Percentiles rank a stretch among this genome's conserved stretches.
phyloP scores from a whole-genome alignment of 768 basidiomycete genomes.

The Xerocomellus chrysenteron region DNA sequence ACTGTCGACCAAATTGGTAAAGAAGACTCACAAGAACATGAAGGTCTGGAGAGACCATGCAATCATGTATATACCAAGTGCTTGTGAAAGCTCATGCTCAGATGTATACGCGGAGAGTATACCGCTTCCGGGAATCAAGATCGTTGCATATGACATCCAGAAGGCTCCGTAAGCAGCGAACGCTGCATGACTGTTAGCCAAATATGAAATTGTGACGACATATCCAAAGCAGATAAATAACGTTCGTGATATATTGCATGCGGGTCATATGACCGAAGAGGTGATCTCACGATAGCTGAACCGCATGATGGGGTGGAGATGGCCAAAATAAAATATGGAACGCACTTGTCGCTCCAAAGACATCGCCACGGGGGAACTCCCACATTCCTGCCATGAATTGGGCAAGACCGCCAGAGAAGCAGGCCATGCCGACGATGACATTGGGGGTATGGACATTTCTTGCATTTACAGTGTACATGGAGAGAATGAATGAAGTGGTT shows the following conservation, averaged over 20 bases:
- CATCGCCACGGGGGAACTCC: conserved; percentile 72
- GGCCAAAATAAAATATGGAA: not conserved
- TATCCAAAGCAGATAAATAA: not conserved
- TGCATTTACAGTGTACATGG: conserved; percentile 64
- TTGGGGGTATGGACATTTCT: conserved; percentile 61
- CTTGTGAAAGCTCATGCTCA: conserved; percentile 45
- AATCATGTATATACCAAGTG: conserved; percentile 72
- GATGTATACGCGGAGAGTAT: conserved; percentile 51
- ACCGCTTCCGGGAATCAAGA: conserved; percentile 70
- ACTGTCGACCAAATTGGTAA: not conserved
- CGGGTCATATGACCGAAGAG: not conserved
- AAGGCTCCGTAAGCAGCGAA: conserved; percentile 85
- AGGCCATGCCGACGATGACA: conserved; percentile 81
- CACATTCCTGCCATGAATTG: conserved; percentile 91
- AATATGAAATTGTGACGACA: not conserved
- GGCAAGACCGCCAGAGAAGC: conserved; percentile 79
- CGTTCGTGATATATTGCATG: not conserved
- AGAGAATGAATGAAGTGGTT: conserved; percentile 78
- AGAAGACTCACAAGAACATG: conserved; percentile 54
- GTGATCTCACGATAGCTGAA: not conserved
- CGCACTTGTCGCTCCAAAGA: conserved; percentile 72
- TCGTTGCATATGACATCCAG: conserved; percentile 81
- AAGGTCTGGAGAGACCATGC: conserved; percentile 74
- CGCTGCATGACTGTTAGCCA: conserved; percentile 39
- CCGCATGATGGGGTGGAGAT: not conserved